A percentile compares a stretch with the other conserved stretches of the same genome.
phyloP scores from a whole-genome alignment of 257 asterid species.

The Nyctanthes arbortristis region DNA sequence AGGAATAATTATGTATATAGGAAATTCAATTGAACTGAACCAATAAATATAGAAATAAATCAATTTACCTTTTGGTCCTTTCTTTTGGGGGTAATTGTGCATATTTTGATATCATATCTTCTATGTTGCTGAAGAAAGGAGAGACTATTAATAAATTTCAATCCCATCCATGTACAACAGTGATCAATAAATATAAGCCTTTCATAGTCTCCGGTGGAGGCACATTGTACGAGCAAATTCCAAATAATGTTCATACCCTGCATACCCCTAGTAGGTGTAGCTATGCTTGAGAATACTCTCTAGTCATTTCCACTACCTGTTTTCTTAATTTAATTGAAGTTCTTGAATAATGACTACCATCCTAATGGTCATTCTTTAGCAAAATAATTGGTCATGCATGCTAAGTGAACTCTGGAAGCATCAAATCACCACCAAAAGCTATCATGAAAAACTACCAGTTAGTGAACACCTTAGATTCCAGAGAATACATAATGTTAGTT shows the following conservation, averaged over 20 bases:
- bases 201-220: neutral
- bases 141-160: neutral
- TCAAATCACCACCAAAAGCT: neutral
- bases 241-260: too few species aligned
- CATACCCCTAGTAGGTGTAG: too few species aligned
- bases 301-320: neutral
- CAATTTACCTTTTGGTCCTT: conserved; percentile 69
- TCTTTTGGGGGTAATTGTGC: conserved; percentile 84
- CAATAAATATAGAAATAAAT: conserved; percentile 14
- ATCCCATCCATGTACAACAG: neutral
- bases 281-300: too few species aligned
- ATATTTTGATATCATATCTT: conserved; percentile 78
- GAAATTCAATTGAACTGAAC: conserved; percentile 2
- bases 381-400: too few species aligned
- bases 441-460: neutral
- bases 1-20: conserved; percentile 17
- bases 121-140: conserved; percentile 58
- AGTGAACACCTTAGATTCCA: neutral
- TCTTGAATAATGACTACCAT: neutral
- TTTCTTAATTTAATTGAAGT: neutral
- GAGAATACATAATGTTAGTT: neutral
- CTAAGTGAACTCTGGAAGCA: neutral
- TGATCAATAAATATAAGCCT: neutral
- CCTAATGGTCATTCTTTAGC: neutral
- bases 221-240: neutral